These are phyloP conservation scores for Trichomonas gallinae DNA, from an alignment of 208 protist genomes.

Conservation along the genomic window DNA sequence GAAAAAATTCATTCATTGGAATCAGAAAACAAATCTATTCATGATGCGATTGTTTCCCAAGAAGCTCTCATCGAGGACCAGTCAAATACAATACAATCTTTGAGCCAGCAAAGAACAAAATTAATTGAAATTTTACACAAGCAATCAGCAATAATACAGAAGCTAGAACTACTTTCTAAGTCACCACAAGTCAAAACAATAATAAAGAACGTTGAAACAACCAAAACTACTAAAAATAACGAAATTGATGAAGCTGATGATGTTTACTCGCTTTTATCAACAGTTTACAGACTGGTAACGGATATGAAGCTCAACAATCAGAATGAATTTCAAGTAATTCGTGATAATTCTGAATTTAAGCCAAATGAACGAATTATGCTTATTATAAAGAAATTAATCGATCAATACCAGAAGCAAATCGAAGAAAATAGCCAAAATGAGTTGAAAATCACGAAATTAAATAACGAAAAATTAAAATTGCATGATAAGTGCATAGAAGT, in stretches of 20 bases:
- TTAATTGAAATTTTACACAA: not conserved
- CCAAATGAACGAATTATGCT: not conserved
- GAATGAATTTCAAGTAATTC: not conserved
- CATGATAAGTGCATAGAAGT: not conserved
- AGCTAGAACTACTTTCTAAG: not conserved
- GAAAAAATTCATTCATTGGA: not conserved
- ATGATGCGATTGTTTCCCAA: not conserved
- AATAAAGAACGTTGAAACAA: not conserved
- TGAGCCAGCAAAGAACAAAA: not conserved
- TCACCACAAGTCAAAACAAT: not conserved
- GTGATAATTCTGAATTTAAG: not conserved
- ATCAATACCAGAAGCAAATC: too few relatives aligned
- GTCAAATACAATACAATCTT: not conserved
- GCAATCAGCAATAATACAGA: not conserved
- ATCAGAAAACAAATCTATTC: not conserved
- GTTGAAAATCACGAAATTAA: not conserved
- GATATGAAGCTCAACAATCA: not conserved
- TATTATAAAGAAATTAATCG: not conserved
- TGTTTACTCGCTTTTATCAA: not conserved
- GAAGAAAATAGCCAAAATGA: not conserved
- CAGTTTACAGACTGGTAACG: not conserved
- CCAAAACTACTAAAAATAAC: not conserved
- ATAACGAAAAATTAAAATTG: not conserved
- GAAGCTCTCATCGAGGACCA: not conserved
- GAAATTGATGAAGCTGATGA: not conserved